Evolutionary conservation across 768 basidiomycete species (phyloP).

Genomic region (Suillus variegatus): DNA sequence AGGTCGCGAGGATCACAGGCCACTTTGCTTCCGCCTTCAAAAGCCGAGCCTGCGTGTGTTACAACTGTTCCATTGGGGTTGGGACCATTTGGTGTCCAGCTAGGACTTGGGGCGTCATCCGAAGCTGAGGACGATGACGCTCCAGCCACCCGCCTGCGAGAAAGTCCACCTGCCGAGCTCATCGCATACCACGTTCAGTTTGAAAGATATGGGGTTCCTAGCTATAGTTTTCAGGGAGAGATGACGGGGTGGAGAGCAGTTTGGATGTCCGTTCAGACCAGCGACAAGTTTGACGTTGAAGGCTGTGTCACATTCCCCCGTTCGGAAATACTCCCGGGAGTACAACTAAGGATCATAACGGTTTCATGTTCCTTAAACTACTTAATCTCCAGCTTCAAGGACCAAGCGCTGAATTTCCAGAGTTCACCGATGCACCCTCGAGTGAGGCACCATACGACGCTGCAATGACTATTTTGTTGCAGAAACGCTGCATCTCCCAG

Average conservation of each 20-base stretch:
- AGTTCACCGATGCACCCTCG: background rate
- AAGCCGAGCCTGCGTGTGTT: slow-evolving; percentile 77
- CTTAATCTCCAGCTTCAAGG: background rate
- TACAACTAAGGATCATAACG: background rate
- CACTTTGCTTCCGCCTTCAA: slow-evolving; percentile 84
- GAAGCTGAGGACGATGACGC: slow-evolving; percentile 37
- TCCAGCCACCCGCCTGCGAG: slow-evolving; percentile 55
- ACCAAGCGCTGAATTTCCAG: background rate
- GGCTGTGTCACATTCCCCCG: slow-evolving; percentile 9
- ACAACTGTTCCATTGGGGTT: slow-evolving; percentile 30
- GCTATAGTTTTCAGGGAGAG: background rate
- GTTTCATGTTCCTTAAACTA: background rate
- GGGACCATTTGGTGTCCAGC: slow-evolving; percentile 32
- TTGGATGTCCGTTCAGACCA: slow-evolving; percentile 4
- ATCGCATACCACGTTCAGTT: slow-evolving; percentile 32
- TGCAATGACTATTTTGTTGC: background rate
- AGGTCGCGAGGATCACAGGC: slow-evolving; percentile 94
- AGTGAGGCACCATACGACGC: background rate
- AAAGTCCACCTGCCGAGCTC: slow-evolving; percentile 55
- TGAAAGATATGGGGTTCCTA: background rate
- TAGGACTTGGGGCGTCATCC: slow-evolving; percentile 38
- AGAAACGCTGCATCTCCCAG: background rate
- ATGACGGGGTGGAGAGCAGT: background rate
- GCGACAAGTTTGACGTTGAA: slow-evolving; percentile 8
- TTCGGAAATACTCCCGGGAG: background rate